Evolutionary conservation across 192 early-diverging fungal species (phyloP), one percentile per base, ranked within the genome.

Genomic region (Linnemannia exigua): DNA sequence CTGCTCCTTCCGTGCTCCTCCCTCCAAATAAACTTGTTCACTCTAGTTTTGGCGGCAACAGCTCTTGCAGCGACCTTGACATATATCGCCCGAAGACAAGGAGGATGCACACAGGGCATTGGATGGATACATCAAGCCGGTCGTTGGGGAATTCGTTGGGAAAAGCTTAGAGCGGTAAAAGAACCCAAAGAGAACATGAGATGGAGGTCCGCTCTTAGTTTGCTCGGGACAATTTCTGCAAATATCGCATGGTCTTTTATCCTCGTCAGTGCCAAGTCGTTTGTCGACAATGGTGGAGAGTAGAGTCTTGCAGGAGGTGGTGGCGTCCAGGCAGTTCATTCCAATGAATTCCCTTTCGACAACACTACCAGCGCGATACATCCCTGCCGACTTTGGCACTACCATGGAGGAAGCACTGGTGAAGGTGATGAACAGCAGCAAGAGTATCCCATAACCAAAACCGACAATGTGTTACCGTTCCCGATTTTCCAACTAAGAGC

Each of bases 61-160:
- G 9, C 58, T 20, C 46, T 66, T 28, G n/a, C 6, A 17, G 52
- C 74, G 5, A 31, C 33, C 22, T 54, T 75, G 25, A 54, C 61
- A 4, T 38, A 47, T 66, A 33, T 75, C 17, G 36, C 74, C 19
- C 61, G 54, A 66, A 11, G 25, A 41, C 2, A 31, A 33, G 22
- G 6, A 67, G 22, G 37, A 15, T n/a, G 67, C 28, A 9, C 58
- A 22, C 74, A 75, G 19, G 67, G 61, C 16, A 67, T 75, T 33
- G 61, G 74, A 67, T 75, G 61, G 74, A 66, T 66, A 4, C 12
- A 75, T 5, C 74, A 75, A n/a, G 74, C 58, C 20, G 74, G 74
- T 36, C 20, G 11, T 19, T 66, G 33, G 4, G 38, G 41, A n/a
- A 38, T 66, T 75, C 74, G 20, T n/a, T 12, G 3, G 22, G 61